Percentiles rank a stretch among this genome's conserved stretches.
phyloP scores from a whole-genome alignment of 768 basidiomycete genomes.

The Leccinellum albellum region DNA sequence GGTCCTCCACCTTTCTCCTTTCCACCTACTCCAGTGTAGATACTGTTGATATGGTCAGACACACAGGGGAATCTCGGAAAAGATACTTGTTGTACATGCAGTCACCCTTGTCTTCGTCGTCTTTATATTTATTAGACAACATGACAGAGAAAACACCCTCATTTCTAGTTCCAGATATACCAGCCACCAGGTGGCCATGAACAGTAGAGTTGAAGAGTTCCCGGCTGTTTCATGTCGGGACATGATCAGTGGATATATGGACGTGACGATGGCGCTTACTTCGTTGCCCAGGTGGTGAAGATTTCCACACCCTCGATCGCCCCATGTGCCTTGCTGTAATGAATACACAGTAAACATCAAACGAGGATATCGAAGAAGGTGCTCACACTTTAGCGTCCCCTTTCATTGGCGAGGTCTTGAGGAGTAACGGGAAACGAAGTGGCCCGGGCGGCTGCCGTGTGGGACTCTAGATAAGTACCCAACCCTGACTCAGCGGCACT shows the following conservation, averaged over 20 bases:
- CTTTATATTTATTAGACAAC: constrained; percentile 16
- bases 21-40: constrained; percentile 29
- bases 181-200: constrained; percentile 8
- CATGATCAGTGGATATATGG: neutral
- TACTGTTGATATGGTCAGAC: constrained; percentile 10
- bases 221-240: neutral
- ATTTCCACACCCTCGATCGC: constrained; percentile 19
- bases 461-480: no score
- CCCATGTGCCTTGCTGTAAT: constrained; percentile 20
- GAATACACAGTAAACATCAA: neutral
- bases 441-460: no score
- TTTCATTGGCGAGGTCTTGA: no score
- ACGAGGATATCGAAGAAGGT: neutral
- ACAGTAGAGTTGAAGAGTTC: constrained; percentile 16
- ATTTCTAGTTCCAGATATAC: constrained; percentile 16
- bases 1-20: constrained; percentile 10
- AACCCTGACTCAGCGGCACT: no score
- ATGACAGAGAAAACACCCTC: constrained; percentile 17
- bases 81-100: constrained; percentile 17
- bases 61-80: neutral
- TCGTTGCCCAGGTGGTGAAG: constrained; percentile 15
- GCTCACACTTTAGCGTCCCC: no score
- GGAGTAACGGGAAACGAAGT: no score
- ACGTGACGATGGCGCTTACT: constrained; percentile 9
- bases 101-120: constrained; percentile 24